Conservation (phyloP, 2,329 filamentous ascomycete species). For the Boeremia lycopersici region DNA sequence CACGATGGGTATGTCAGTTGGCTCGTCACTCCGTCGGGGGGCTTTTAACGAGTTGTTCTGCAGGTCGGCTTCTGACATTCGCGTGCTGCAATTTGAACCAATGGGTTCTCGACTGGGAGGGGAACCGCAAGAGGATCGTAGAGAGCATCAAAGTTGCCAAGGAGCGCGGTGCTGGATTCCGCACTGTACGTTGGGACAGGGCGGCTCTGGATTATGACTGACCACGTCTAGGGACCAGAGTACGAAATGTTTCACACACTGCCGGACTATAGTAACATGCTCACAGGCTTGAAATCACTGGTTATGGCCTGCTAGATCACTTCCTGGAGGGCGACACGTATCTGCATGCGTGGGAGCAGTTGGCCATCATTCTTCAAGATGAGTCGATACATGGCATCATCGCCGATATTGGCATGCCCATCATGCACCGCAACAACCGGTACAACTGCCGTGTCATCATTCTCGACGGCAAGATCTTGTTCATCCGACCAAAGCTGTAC, state of each 20-base stretch:
- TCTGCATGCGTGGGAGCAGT: slow-evolving; percentile 59
- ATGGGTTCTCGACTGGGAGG: slow-evolving; percentile 50
- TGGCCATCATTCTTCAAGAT: slow-evolving; percentile 66
- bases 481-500: slow-evolving; percentile 74
- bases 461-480: slow-evolving; percentile 69
- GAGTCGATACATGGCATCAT: slow-evolving; percentile 65
- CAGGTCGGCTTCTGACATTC: slow-evolving; percentile 32
- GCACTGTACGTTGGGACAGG: slow-evolving; percentile 43
- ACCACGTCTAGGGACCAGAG: slow-evolving; percentile 9
- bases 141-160: slow-evolving; percentile 68
- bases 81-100: slow-evolving; percentile 42
- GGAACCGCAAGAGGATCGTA: slow-evolving; percentile 68
- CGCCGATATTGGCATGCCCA: slow-evolving; percentile 41
- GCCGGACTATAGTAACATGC: background rate
- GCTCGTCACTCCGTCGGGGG: background rate
- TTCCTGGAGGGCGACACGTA: slow-evolving; percentile 44
- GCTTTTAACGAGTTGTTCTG: background rate
- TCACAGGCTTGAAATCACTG: slow-evolving; percentile 48
- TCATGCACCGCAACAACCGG: slow-evolving; percentile 65
- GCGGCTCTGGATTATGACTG: background rate
- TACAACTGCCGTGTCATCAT: slow-evolving; percentile 70
- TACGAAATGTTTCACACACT: background rate
- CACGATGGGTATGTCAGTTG: slow-evolving; percentile 6
- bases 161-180: slow-evolving; percentile 16
- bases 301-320: slow-evolving; percentile 62